Base-by-base conservation (phyloP, 2,329 filamentous ascomycete genomes). In the Calonectria henricotiae region DNA sequence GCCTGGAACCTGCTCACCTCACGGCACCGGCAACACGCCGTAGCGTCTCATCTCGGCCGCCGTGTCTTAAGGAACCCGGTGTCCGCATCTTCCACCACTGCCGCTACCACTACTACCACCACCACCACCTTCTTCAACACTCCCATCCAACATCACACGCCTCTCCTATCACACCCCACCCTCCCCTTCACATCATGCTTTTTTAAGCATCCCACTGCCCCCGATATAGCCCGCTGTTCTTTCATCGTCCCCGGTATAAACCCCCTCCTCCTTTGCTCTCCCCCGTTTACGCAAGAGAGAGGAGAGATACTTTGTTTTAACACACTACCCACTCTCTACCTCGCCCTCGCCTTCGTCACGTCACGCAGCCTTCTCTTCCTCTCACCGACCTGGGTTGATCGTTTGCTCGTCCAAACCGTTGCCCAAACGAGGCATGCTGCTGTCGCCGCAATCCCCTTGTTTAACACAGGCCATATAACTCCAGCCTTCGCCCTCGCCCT, bases 41-140 rank as follows among this genome's bases (percentile, higher is more conserved):
- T 66, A 73, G 65, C 65, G 69, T 72, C 73, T 73, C 69, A 72
- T 72, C 71, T 70, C 62, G 55, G 46, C 61, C 68, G 64, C 55
- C 41, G 64, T 73, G 70, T 68, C 65, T 70, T 70, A 49, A 71
- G 63, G 60, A 49, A 60, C 47, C 67, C 55, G 43, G 46, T 51
- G 63, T 68, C 69, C 66, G 60, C 66, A 25, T 64, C 69, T 55
- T 62, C 39, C 58, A 62, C 30, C 27, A 51, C 44, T 35, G 30
- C 54, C 41, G n/a, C 37, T 27, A 51, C 37, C 37, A 69, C 55
- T 23, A 61, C 55, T 7, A 60, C 37, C 25, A 49, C 37, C 51
- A 69, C 55, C 55, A 61, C 55, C 39, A 61, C 25, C 62, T 55
- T 61, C 61, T 60, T 51, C 46, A 60, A 61, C 64, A 69, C 60